Percentiles rank a stretch among this genome's conserved stretches.
phyloP scores from a whole-genome alignment of 106 monocot genomes.

The Dendrobium catenatum region DNA sequence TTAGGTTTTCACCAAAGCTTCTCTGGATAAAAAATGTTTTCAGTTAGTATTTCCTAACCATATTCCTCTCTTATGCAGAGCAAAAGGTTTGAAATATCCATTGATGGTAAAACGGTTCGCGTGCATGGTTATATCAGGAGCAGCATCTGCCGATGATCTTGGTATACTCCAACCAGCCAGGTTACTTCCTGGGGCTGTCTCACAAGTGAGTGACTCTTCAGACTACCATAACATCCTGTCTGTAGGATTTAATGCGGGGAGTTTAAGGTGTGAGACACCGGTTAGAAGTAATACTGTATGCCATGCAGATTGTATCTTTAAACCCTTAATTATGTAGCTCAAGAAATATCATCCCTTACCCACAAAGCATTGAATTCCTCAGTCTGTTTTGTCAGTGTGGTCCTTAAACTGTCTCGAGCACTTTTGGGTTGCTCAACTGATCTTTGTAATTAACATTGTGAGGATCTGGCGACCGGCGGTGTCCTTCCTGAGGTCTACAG shows the following conservation, averaged over 20 bases:
- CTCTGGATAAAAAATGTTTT: background rate
- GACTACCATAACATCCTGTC: background rate
- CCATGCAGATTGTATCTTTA: background rate
- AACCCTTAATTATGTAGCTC: background rate
- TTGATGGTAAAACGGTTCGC: conserved; percentile 79
- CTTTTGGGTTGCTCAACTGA: background rate
- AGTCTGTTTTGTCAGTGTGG: background rate
- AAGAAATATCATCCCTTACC: background rate
- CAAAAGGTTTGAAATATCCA: conserved; percentile 66
- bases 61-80: conserved; percentile 31
- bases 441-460: background rate
- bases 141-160: conserved; percentile 42
- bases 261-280: background rate
- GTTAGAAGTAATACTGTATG: background rate
- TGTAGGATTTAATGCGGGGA: background rate
- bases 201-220: conserved; percentile 34
- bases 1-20: background rate
- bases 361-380: background rate
- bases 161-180: conserved; percentile 81
- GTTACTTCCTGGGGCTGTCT: conserved; percentile 40
- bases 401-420: background rate
- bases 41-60: background rate
- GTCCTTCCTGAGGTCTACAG: no score
- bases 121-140: conserved; percentile 84
- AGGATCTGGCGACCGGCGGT: background rate